Evolutionary conservation across 768 basidiomycete species (phyloP), one percentile per base, ranked within the genome.

Genomic region (Suillus americanus): DNA sequence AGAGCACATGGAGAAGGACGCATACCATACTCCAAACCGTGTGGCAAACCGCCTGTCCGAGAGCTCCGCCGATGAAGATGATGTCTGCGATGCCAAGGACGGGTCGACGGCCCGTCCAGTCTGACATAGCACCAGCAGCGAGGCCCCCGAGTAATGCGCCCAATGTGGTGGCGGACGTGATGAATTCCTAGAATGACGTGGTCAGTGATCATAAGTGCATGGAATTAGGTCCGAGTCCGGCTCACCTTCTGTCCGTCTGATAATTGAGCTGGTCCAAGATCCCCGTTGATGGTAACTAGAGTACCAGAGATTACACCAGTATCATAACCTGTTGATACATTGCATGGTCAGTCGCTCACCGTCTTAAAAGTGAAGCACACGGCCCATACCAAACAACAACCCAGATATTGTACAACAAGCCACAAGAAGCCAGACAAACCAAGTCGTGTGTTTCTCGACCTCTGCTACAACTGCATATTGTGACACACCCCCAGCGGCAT

Each of bases 221-320:
- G 5, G 43, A 25, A 50, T 25, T 40, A 61, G 30, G 23, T 14
- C 14, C 33, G 35, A 35, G 35, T 35, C 9, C 40, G 20, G 9
- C 48, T 12, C 43, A 86, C 89, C 80, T 90, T 90, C 73, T 92
- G 87, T 41, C 82, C 80, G 66, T 86, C 79, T 2, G 87, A 85
- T 25, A 92, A 78, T 13, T 72, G 73, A 12, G 77, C 72, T 8
- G 87, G 83, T 4, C 89, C 88, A 46, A 93, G 79, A 69, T 91
- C 90, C 5, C 80, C 77, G 0, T 86, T 83, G 63, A 93, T 91
- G 12, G 85, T 87, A 28, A 92, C 89, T 40, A 93, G 80, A n/a
- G 91, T 89, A 33, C 91, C 91, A 62, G 89, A 91, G 28, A 93
- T 89, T 43, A 90, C 87, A 51, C 90, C 90, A 12, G 91, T 93